A percentile compares a stretch with the other conserved stretches of the same genome.
Conservation (phyloP, 495 filamentous ascomycete genomes). For the Podospora fimiseda region DNA sequence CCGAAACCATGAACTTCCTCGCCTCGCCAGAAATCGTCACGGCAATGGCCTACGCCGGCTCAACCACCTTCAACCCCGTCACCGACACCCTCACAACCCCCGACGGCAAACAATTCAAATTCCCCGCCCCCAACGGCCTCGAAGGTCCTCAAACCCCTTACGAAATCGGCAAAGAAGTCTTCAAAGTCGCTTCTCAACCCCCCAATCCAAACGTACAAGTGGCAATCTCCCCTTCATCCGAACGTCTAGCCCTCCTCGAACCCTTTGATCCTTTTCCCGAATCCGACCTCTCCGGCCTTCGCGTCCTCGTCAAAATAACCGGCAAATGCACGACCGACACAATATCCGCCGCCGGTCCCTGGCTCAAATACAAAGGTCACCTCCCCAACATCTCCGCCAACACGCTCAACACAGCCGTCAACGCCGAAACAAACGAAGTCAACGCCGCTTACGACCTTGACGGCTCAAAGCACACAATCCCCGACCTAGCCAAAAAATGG, state of each 20-base stretch:
- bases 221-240: constrained; percentile 73
- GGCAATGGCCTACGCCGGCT: constrained; percentile 86
- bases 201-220: constrained; percentile 62
- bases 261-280: constrained; percentile 82
- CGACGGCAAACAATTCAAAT: constrained; percentile 76
- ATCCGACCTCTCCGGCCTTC: constrained; percentile 63
- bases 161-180: constrained; percentile 66
- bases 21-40: constrained; percentile 95
- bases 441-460: constrained; percentile 84
- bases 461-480: constrained; percentile 62
- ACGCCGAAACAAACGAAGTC: constrained; percentile 84
- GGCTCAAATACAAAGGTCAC: constrained; percentile 99
- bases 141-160: constrained; percentile 76
- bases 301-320: constrained; percentile 87
- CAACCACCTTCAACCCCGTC: constrained; percentile 92
- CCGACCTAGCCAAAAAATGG: constrained; percentile 80
- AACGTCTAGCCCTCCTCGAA: constrained; percentile 83
- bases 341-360: constrained; percentile 93
- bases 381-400: constrained; percentile 95
- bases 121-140: constrained; percentile 70
- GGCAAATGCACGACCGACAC: constrained; percentile 99
- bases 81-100: constrained; percentile 79
- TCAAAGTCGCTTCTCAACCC: constrained; percentile 62
- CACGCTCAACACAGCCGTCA: constrained; percentile 90
- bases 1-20: constrained; percentile 95